A percentile compares a stretch with the other conserved stretches of the same genome.
These are phyloP conservation scores for Quercus phellos DNA, from an alignment of 331 rosid species.

Conservation along the genomic window DNA sequence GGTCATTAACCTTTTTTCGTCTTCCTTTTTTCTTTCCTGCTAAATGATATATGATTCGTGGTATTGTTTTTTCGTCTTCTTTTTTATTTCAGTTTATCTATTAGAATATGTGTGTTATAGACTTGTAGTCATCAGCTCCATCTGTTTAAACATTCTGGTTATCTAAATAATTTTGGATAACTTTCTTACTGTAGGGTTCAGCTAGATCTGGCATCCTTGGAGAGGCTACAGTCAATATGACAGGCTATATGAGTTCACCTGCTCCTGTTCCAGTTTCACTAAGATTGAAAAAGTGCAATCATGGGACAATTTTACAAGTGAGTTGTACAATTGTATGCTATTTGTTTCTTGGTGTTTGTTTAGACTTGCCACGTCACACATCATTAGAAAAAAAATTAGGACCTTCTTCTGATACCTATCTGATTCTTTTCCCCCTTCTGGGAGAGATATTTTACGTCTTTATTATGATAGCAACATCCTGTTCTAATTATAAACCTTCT, in stretches of 20 bases:
- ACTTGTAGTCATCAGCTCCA: not conserved
- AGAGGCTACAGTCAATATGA: conserved; percentile 65
- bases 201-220: conserved; percentile 80
- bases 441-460: not conserved
- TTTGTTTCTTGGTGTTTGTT: not conserved
- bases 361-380: not conserved
- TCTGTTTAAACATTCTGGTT: not conserved
- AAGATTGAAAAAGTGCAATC: conserved; percentile 62
- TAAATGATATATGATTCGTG: not conserved
- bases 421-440: not conserved
- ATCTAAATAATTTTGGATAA: not conserved
- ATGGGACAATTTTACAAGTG: conserved; percentile 72
- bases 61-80: not conserved
- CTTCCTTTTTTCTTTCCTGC: not conserved
- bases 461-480: not conserved
- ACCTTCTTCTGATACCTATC: not conserved
- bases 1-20: not conserved
- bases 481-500: not conserved
- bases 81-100: not conserved
- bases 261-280: conserved; percentile 58
- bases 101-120: not conserved
- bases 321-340: conserved; percentile 23
- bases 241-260: conserved; percentile 48
- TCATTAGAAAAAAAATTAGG: not conserved
- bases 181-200: conserved; percentile 54